Evolutionary conservation across 1,284 basidiomycete species (phyloP).

Genomic region (Peniophora sp.): DNA sequence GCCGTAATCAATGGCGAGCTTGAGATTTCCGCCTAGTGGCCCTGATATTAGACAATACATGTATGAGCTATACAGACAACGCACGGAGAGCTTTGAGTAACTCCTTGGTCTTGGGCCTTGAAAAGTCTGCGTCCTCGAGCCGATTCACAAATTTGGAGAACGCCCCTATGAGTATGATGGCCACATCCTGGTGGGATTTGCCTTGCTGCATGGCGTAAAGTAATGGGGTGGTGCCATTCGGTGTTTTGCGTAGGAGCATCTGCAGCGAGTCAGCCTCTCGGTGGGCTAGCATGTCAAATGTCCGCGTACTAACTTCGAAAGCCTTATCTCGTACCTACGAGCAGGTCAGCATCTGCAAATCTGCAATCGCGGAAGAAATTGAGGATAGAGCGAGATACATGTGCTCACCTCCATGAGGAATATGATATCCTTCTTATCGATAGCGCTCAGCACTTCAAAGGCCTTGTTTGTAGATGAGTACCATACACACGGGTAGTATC

Average conservation of each 20-base stretch:
- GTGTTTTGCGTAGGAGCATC: conserved; percentile 66
- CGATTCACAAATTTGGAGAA: conserved; percentile 78
- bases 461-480: conserved; percentile 33
- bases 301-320: conserved; percentile 55
- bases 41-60: conserved; percentile 1
- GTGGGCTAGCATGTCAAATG: conserved; percentile 3
- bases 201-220: conserved; percentile 79
- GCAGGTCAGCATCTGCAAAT: too few species aligned
- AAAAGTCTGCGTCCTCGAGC: conserved; percentile 63
- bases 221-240: conserved; percentile 63
- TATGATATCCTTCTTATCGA: conserved; percentile 65
- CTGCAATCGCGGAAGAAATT: too few species aligned
- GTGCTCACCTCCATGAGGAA: conserved; percentile 76
- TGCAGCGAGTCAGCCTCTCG: conserved; percentile 19
- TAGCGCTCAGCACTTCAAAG: conserved; percentile 65
- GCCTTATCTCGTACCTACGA: conserved; percentile 47
- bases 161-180: conserved; percentile 69
- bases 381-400: too few species aligned
- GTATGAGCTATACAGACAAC: conserved; percentile 12
- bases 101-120: conserved; percentile 52
- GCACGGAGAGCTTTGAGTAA: conserved; percentile 68
- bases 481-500: not conserved
- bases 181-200: conserved; percentile 62
- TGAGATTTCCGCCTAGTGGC: conserved; percentile 62
- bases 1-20: conserved; percentile 77